These are phyloP conservation scores for Thelonectria olida DNA, from an alignment of 2,329 filamentous ascomycete genomes.

Conservation along the genomic window DNA sequence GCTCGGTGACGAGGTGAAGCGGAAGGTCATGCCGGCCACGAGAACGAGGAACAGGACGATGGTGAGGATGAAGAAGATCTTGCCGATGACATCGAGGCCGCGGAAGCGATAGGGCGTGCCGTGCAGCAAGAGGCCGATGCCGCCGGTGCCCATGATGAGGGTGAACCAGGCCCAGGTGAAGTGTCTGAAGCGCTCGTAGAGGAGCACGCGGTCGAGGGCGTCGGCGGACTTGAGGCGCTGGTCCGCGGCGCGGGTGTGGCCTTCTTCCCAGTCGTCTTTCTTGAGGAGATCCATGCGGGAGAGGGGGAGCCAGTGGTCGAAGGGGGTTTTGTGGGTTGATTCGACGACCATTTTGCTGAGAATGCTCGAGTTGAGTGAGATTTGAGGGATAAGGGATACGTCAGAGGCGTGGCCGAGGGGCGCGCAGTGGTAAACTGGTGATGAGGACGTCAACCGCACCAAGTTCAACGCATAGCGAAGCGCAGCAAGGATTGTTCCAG, in stretches of 20 bases:
- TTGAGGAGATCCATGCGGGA: slow-evolving; percentile 31
- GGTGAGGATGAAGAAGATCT: slow-evolving; percentile 59
- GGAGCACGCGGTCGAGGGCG: slow-evolving; percentile 23
- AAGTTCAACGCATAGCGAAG: too few relatives aligned
- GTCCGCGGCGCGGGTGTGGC: slow-evolving; percentile 37
- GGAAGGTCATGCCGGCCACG: slow-evolving; percentile 61
- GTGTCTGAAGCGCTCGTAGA: slow-evolving; percentile 36
- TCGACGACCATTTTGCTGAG: neutral
- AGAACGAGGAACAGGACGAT: slow-evolving; percentile 60
- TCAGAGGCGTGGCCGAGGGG: too few relatives aligned
- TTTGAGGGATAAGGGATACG: too few relatives aligned
- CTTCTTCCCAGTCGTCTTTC: slow-evolving; percentile 40
- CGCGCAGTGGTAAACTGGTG: too few relatives aligned
- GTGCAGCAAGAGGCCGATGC: slow-evolving; percentile 41
- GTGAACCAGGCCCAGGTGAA: slow-evolving; percentile 47
- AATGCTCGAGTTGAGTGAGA: too few relatives aligned
- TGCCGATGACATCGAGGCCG: slow-evolving; percentile 57
- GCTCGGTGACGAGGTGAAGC: slow-evolving; percentile 66
- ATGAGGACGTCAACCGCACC: too few relatives aligned
- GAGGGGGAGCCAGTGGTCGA: slow-evolving; percentile 23
- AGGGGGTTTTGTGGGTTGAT: neutral
- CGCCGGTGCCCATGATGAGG: slow-evolving; percentile 46
- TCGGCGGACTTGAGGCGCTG: slow-evolving; percentile 29
- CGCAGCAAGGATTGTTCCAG: neutral
- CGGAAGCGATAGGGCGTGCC: slow-evolving; percentile 54